Base-by-base conservation (phyloP, 2,329 filamentous ascomycete genomes). In the Graphilbum fragrans region DNA sequence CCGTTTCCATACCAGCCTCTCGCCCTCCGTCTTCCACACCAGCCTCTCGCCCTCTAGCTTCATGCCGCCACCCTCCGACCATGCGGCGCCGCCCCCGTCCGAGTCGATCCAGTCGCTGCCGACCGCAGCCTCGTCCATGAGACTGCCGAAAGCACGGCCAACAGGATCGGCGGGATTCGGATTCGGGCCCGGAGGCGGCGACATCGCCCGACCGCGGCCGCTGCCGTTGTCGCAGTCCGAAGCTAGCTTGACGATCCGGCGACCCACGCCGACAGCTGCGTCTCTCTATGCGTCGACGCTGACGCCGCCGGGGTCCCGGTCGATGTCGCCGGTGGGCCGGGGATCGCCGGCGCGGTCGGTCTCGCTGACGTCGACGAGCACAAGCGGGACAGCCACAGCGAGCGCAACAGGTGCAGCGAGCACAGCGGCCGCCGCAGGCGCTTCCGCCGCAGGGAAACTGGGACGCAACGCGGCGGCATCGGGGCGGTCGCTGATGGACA, bases 51-150 rank as follows among this genome's bases (percentile, higher is more conserved):
- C 29, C n/a, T 16, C 6, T n/a, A n/a, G n/a, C 61, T 75, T 70
- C 66, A 85, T 85, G 80, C 77, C 77, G 72, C 29, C 29, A 14
- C 71, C 77, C 61, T 65, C 72, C 57, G 66, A 73, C 58, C 67
- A 81, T 76, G 76, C 68, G 65, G 76, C 69, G 65, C 65, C 70
- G 55, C 64, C 74, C 57, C 70, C 75, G 53, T 67, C 74, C 63
- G 74, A 80, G 61, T 76, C 80, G 58, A 73, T 82, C 61, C 77
- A 80, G 60, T 74, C 80, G 54, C 72, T 82, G 59, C 79, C 82
- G 54, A 65, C 77, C 55, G 78, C 79, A 50, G 70, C 77, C 51
- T 74, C 80, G 47, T 57, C 66, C 48, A 53, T 72, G 56, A 76
- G 67, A 53, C 54, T 77, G 44, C 71, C 77, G 48, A 84, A 80